Percentiles rank a stretch among this genome's conserved stretches.
These are phyloP conservation scores for Ogataea haglerorum DNA, from an alignment of 805 yeast species.

Conservation along the genomic window DNA sequence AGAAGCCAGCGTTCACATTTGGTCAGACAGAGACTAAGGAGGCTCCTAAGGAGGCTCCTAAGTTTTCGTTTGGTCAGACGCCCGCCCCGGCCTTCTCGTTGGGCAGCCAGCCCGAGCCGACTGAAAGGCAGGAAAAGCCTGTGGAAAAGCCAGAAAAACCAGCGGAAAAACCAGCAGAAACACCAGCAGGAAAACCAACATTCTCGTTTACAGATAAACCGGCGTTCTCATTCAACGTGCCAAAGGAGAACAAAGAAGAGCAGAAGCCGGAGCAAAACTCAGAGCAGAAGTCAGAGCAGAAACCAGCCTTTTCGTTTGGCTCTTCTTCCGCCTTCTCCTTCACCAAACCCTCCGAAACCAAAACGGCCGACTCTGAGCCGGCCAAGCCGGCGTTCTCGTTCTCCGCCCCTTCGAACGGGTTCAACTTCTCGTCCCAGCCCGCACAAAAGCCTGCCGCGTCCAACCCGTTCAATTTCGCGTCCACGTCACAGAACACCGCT, in stretches of 20 bases:
- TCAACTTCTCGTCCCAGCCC: conserved; percentile 9
- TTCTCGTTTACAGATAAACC: conserved; percentile 11
- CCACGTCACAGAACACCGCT: conserved; percentile 7
- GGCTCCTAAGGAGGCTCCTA: conserved; percentile 17
- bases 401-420: conserved; percentile 14
- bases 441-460: conserved; percentile 1
- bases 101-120: background rate
- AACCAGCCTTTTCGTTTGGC: conserved; percentile 30
- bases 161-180: background rate
- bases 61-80: conserved; percentile 16
- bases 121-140: too few relatives aligned
- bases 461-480: conserved; percentile 24
- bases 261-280: background rate
- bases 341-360: background rate
- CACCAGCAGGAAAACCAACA: conserved; percentile 1
- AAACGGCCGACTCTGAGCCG: background rate
- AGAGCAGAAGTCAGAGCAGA: conserved; percentile 5
- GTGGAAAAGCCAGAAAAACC: background rate
- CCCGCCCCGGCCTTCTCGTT: conserved; percentile 1
- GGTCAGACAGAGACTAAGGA: conserved; percentile 1
- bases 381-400: conserved; percentile 31
- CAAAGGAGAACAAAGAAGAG: conserved; percentile 20
- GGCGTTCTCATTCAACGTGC: conserved; percentile 6
- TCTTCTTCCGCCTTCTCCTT: conserved; percentile 7
- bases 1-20: conserved; percentile 2